Conservation (phyloP, 495 filamentous ascomycete species). For the Durotheca rogersii region DNA sequence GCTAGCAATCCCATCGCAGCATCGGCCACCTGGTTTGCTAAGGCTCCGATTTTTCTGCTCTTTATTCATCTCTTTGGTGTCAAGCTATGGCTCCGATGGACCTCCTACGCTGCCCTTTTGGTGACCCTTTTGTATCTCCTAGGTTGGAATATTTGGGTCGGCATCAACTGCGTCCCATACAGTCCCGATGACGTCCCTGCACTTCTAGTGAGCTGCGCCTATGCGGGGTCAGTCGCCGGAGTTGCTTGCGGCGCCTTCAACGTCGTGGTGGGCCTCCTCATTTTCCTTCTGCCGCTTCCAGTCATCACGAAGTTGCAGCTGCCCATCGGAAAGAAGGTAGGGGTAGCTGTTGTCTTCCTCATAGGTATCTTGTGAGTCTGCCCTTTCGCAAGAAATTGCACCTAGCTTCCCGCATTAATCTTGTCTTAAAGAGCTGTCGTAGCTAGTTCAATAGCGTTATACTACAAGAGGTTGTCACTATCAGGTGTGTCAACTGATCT, state of each 20-base stretch:
- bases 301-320: constrained; percentile 40
- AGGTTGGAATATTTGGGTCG: background rate
- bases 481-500: background rate
- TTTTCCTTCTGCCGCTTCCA: constrained; percentile 43
- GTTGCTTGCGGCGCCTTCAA: background rate
- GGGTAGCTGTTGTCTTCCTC: constrained; percentile 38
- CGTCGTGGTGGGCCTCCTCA: constrained; percentile 21
- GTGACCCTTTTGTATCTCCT: background rate
- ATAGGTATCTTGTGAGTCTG: constrained; percentile 42
- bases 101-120: constrained; percentile 5
- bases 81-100: constrained; percentile 1
- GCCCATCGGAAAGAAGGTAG: constrained; percentile 39
- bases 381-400: background rate
- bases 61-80: constrained; percentile 9
- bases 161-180: background rate
- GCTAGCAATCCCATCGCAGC: background rate
- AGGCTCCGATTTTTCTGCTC: constrained; percentile 18
- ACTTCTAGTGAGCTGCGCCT: background rate
- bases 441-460: background rate
- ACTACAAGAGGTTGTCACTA: constrained; percentile 3
- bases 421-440: background rate
- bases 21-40: background rate
- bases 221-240: too few species aligned
- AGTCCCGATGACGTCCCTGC: background rate
- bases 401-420: too few species aligned